phyloP scores from a whole-genome alignment of 2,329 filamentous ascomycete species.

The Sporothrix globosa region DNA sequence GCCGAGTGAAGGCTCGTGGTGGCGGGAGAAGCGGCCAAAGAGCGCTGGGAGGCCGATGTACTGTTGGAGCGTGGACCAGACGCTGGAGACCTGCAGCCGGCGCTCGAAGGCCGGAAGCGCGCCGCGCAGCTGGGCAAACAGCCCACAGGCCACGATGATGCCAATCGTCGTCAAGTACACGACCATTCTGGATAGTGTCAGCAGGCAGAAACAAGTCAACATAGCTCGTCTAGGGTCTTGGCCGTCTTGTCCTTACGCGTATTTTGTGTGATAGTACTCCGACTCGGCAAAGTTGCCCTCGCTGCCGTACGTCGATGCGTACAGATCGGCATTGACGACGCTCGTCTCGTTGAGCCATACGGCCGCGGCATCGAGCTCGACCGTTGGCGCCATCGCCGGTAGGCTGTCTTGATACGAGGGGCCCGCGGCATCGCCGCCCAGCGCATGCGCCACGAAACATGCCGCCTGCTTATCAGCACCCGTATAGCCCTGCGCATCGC shows the following conservation, averaged over 20 bases:
- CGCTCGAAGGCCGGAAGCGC: background rate
- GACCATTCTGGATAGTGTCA: background rate
- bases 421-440: background rate
- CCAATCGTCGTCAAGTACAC: conserved; percentile 3
- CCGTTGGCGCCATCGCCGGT: background rate
- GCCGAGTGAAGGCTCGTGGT: background rate
- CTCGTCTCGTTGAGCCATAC: conserved; percentile 20
- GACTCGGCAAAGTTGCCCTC: conserved; percentile 21
- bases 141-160: background rate
- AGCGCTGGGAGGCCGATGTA: background rate
- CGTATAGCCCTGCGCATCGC: conserved; percentile 1
- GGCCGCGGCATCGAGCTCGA: background rate
- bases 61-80: conserved; percentile 1
- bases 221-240: no score
- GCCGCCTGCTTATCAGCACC: background rate
- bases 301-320: conserved; percentile 11
- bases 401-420: background rate
- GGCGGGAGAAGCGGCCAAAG: background rate
- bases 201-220: background rate
- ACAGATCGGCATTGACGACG: conserved; percentile 14
- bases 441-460: conserved; percentile 3
- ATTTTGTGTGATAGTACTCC: conserved; percentile 19
- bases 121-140: conserved; percentile 5
- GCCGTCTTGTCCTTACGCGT: background rate
- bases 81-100: background rate